Conservation (phyloP, 2,329 filamentous ascomycete species). For the Xylariaceae sp. region DNA sequence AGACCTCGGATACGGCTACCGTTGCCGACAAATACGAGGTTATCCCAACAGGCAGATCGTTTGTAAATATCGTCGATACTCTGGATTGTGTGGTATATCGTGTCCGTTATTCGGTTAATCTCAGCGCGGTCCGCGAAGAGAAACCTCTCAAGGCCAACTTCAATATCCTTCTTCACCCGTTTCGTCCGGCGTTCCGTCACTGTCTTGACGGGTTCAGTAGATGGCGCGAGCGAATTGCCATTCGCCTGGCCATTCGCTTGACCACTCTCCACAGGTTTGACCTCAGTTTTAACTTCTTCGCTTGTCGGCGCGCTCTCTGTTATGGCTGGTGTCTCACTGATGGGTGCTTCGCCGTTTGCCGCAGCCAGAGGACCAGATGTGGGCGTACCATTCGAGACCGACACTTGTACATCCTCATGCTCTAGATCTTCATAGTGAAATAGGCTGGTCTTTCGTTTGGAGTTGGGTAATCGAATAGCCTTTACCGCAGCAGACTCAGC, state of each 20-base stretch:
- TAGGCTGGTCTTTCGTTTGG: constrained; percentile 70
- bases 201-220: constrained; percentile 41
- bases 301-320: constrained; percentile 29
- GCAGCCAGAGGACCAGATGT: constrained; percentile 20
- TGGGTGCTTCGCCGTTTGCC: constrained; percentile 13
- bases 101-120: constrained; percentile 82
- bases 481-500: constrained; percentile 60
- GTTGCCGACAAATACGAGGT: constrained; percentile 89
- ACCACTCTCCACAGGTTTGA: constrained; percentile 25
- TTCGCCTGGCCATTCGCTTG: constrained; percentile 29
- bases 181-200: constrained; percentile 56
- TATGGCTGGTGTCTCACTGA: constrained; percentile 29
- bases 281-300: constrained; percentile 30
- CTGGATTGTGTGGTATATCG: constrained; percentile 83
- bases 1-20: constrained; percentile 78
- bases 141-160: constrained; percentile 80
- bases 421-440: constrained; percentile 77
- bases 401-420: constrained; percentile 58
- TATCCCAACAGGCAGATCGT: constrained; percentile 89
- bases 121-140: constrained; percentile 72
- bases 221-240: constrained; percentile 34
- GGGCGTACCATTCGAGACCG: constrained; percentile 40
- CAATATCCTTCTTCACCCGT: constrained; percentile 70
- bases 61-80: constrained; percentile 84
- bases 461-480: constrained; percentile 70